Percentiles rank a stretch among this genome's conserved stretches.
phyloP scores from a whole-genome alignment of 371 early-diverging fungal genomes.

The Cokeromyces recurvatus region DNA sequence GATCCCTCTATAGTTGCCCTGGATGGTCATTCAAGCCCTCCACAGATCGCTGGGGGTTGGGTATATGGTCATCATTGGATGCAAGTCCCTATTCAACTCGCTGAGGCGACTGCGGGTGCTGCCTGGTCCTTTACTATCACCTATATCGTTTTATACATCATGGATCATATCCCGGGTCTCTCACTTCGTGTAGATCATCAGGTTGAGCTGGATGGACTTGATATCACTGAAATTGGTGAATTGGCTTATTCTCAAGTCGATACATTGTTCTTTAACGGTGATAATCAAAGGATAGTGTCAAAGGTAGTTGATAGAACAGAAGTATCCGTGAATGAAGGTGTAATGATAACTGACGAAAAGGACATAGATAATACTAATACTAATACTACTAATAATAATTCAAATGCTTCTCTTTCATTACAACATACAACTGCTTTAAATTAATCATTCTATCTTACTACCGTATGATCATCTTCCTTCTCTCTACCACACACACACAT shows the following conservation, averaged over 20 bases:
- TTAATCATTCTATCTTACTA: too few species aligned
- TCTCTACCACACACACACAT: too few species aligned
- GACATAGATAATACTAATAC: too few species aligned
- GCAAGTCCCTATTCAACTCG: constrained; percentile 60
- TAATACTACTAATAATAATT: too few species aligned
- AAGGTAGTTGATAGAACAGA: constrained; percentile 37
- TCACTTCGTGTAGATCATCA: constrained; percentile 52
- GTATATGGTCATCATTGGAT: constrained; percentile 56
- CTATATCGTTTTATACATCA: constrained; percentile 47
- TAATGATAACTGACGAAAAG: too few species aligned
- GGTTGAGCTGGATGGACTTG: constrained; percentile 56
- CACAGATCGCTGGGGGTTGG: constrained; percentile 63
- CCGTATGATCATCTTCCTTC: too few species aligned
- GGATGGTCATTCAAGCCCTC: constrained; percentile 52
- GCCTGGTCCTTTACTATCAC: constrained; percentile 62
- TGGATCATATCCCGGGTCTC: constrained; percentile 47
- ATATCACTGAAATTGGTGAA: constrained; percentile 65
- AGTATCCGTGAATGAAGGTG: too few species aligned
- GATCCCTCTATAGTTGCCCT: constrained; percentile 52
- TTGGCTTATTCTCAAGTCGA: constrained; percentile 39
- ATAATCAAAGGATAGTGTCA: constrained; percentile 32
- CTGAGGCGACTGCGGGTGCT: constrained; percentile 50
- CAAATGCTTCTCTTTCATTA: too few species aligned
- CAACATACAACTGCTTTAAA: too few species aligned
- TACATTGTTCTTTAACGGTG: too few species aligned